phyloP scores from a whole-genome alignment of 169 alveolate species.

The Plasmodium gonderi region DNA sequence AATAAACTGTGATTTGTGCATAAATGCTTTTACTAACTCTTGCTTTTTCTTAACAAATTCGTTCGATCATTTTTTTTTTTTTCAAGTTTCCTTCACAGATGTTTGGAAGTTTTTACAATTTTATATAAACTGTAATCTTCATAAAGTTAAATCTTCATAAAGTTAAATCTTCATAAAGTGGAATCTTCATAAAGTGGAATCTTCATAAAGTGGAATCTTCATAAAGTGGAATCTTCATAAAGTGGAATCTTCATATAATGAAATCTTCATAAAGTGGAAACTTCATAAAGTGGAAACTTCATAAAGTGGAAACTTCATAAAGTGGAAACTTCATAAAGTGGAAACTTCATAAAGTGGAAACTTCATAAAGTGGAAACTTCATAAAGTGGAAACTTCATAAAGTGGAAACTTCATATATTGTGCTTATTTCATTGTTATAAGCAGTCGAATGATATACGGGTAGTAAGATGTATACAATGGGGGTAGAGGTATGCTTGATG shows the following conservation, averaged over 20 bases:
- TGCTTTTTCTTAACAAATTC: neutral
- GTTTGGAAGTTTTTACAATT: neutral
- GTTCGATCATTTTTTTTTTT: neutral
- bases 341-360: neutral
- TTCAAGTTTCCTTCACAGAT: neutral
- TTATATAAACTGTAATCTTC: neutral
- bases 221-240: neutral
- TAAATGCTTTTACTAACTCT: neutral
- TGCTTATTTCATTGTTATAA: neutral
- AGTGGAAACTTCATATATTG: neutral
- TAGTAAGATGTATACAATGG: no score
- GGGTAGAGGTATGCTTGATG: neutral
- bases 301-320: neutral
- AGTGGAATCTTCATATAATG: neutral
- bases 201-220: neutral
- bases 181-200: neutral
- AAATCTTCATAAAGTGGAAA: no score
- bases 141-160: neutral
- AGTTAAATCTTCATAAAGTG: no score
- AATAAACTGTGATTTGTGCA: neutral
- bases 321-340: slow-evolving; percentile 1
- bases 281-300: neutral
- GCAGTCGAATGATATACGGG: no score
- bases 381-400: neutral
- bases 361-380: neutral